Percentiles rank a stretch among this genome's conserved stretches.
Evolutionary conservation across 1,139 yeast genomes (phyloP).

Genomic region (Saccharomycopsis hybrid): DNA sequence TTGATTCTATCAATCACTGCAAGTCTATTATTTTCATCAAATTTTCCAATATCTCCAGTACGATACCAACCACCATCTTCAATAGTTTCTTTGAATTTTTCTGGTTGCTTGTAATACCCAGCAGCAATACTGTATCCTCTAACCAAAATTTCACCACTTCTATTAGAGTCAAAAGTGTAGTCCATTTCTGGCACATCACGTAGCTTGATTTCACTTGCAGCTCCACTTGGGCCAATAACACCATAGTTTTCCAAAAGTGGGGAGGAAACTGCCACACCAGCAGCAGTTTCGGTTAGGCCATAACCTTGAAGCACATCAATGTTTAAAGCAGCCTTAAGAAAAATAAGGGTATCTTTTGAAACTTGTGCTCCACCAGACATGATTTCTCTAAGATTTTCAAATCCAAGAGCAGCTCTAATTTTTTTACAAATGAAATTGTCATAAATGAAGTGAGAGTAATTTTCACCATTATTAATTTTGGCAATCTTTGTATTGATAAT

Average conservation of each 20-base stretch:
- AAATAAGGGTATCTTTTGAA: constrained; percentile 81
- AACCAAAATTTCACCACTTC: constrained; percentile 89
- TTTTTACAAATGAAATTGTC: constrained; percentile 76
- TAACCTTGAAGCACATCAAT: constrained; percentile 67
- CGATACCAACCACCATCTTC: constrained; percentile 88
- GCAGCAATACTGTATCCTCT: constrained; percentile 66
- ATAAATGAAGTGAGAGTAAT: constrained; percentile 50
- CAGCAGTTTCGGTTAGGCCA: constrained; percentile 95
- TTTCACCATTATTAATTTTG: constrained; percentile 25
- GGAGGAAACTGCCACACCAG: constrained; percentile 69
- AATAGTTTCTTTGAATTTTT: constrained; percentile 74
- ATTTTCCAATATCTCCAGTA: constrained; percentile 96
- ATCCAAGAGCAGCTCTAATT: constrained; percentile 94
- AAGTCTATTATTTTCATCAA: constrained; percentile 61
- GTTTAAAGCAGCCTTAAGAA: constrained; percentile 82
- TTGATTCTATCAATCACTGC: constrained; percentile 90
- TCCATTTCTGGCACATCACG: constrained; percentile 92
- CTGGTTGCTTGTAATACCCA: constrained; percentile 77
- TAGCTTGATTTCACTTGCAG: constrained; percentile 80
- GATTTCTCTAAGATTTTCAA: constrained; percentile 55
- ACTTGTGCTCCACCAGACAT: constrained; percentile 95
- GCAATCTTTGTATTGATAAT: constrained; percentile 51
- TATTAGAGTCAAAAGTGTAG: constrained; percentile 71
- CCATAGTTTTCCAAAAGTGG: constrained; percentile 63
- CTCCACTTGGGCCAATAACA: constrained; percentile 75